A percentile compares a stretch with the other conserved stretches of the same genome.
Conservation (phyloP, 768 basidiomycete genomes). For the Austroboletus festivus region DNA sequence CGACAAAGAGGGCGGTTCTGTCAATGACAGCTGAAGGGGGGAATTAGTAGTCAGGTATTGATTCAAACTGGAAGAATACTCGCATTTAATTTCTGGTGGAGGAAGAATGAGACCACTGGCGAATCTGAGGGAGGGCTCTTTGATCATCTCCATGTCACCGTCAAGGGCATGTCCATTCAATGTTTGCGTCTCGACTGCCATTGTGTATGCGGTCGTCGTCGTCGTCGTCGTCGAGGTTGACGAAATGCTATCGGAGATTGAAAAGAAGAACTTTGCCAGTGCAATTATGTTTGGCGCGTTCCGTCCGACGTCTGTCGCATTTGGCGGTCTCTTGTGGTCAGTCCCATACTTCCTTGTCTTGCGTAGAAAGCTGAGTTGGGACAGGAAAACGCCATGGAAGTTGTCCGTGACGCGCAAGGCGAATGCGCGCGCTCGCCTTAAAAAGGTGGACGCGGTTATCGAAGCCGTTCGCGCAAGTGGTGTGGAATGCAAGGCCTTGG, state of each 20-base stretch:
- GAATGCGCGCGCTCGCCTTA: conserved; percentile 83
- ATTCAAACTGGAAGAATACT: conserved; percentile 11
- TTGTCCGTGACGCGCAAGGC: conserved; percentile 90
- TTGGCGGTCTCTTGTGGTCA: conserved; percentile 85
- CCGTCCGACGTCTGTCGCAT: conserved; percentile 60
- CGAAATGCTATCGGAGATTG: conserved; percentile 21
- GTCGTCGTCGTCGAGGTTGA: conserved; percentile 22
- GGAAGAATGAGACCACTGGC: conserved; percentile 89
- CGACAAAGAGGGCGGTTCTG: conserved; percentile 87
- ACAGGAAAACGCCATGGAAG: conserved; percentile 94
- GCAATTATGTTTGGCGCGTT: conserved; percentile 89
- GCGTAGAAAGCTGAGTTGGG: conserved; percentile 1
- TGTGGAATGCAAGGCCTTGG: conserved; percentile 71
- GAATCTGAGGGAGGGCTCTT: conserved; percentile 48
- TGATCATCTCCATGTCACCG: conserved; percentile 41
- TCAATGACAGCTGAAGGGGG: conserved; percentile 78
- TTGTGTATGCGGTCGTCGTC: conserved; percentile 31
- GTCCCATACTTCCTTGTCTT: neutral
- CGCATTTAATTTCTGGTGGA: conserved; percentile 93
- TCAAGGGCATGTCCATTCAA: conserved; percentile 44
- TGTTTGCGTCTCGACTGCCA: conserved; percentile 45
- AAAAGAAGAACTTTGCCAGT: too few species aligned
- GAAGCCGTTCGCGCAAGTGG: conserved; percentile 83
- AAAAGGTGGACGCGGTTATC: conserved; percentile 91
- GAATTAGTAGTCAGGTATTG: conserved; percentile 6